These are phyloP conservation scores for Raffaelea arxii DNA, from an alignment of 2,329 filamentous ascomycete species.

Conservation along the genomic window DNA sequence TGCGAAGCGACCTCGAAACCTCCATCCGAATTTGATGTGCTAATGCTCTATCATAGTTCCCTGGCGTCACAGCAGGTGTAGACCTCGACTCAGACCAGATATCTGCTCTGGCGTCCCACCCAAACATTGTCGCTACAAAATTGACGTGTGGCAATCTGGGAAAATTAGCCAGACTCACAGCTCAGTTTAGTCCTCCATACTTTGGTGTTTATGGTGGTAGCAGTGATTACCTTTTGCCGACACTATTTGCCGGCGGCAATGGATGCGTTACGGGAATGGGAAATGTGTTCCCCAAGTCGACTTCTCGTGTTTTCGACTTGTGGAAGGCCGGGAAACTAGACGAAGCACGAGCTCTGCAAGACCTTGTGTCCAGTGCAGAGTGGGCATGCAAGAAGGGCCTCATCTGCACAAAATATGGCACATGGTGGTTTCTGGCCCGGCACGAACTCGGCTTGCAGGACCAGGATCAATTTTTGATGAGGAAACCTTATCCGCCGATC, in stretches of 20 bases:
- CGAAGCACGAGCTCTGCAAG: constrained; percentile 29
- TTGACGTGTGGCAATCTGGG: constrained; percentile 41
- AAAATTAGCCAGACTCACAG: constrained; percentile 29
- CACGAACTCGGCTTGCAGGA: constrained; percentile 24
- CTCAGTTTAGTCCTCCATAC: constrained; percentile 11
- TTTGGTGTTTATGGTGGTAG: constrained; percentile 34
- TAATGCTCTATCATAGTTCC: constrained; percentile 36
- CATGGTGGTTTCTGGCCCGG: constrained; percentile 30
- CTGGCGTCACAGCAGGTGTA: constrained; percentile 43
- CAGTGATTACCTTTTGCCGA: constrained; percentile 32
- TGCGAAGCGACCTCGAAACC: too few species aligned
- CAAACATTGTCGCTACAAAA: constrained; percentile 42
- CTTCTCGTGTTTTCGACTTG: constrained; percentile 28
- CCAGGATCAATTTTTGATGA: constrained; percentile 27
- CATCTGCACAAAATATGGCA: constrained; percentile 35
- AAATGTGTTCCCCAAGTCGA: constrained; percentile 34
- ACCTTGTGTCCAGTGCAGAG: constrained; percentile 34
- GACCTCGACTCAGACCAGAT: constrained; percentile 49
- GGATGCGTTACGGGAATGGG: constrained; percentile 36
- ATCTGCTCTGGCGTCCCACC: constrained; percentile 34
- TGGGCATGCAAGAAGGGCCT: constrained; percentile 43
- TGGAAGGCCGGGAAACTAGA: constrained; percentile 27
- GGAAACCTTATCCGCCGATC: constrained; percentile 30
- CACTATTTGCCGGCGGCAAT: constrained; percentile 26
- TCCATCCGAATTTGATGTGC: neutral